Evolutionary conservation across 176 grass and related monocot genomes (phyloP), one percentile per base, ranked within the genome.

Genomic region (Guadua angustifolia): DNA sequence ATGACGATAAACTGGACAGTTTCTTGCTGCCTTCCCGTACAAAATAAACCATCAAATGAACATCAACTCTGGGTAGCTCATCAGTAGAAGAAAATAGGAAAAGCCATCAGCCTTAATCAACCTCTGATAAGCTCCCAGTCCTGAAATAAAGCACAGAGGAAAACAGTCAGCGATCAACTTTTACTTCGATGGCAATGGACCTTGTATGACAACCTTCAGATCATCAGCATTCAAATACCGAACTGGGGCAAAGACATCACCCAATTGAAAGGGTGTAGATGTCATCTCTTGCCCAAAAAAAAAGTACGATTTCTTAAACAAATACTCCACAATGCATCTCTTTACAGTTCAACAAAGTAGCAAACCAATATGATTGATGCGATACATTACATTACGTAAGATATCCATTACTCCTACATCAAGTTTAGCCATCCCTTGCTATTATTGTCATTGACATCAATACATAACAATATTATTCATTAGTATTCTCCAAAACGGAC

Each of bases 1-100:
- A 74, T 52, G 61, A 67, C 5, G 52, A 77, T 79, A 73, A 60
- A 49, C 24, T 68, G 79, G 79, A 75, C 74, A 90, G 77, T 83
- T 43, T 69, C 4, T 26, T 79, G 59, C 88, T 83, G 88, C 64
- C 80, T 83, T 78, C n/a, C 66, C 33, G 24, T 78, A 87, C 74
- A 90, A 78, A 86, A 73, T 60, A 79, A 86, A 83, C 61, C 74
- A 83, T 79, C 50, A 83, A 90, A 90, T 43, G 60, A 74, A 79
- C 73, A 62, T 52, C 5, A 49, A 74, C 80, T 87, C 49, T 49
- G 35, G 61, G 42, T 46, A 79, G 50, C 80, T 82, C 60, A 74
- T 87, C 84, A 44, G 59, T 18, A 19, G 60, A 86, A 86, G 39
- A 72, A 66, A 77, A 82, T 14, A 13, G 38, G 71, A 49, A 77